A percentile compares a stretch with the other conserved stretches of the same genome.
Conservation (phyloP, 2,329 filamentous ascomycete species). For the Escovopsis sp. region DNA sequence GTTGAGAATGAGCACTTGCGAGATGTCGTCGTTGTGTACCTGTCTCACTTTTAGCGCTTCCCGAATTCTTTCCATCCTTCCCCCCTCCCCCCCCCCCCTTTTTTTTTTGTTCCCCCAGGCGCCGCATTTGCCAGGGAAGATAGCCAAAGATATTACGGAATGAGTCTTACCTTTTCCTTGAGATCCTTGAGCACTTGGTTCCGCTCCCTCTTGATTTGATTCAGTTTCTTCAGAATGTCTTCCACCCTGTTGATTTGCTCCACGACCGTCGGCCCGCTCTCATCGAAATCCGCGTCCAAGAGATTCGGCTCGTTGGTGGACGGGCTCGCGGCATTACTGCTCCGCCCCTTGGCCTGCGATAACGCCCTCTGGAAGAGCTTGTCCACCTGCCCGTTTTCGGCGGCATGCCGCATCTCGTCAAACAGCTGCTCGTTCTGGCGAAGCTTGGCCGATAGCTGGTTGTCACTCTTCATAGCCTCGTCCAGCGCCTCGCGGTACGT, state of each 20-base stretch:
- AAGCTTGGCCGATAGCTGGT: slow-evolving; percentile 67
- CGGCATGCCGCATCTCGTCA: slow-evolving; percentile 86
- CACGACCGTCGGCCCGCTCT: slow-evolving; percentile 63
- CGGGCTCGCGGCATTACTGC: slow-evolving; percentile 46
- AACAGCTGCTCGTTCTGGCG: slow-evolving; percentile 80
- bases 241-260: slow-evolving; percentile 86
- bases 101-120: too few species aligned
- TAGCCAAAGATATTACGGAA: background rate
- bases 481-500: slow-evolving; percentile 82
- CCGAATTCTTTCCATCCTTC: too few species aligned
- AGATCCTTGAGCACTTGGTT: slow-evolving; percentile 89
- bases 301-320: slow-evolving; percentile 56
- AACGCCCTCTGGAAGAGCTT: slow-evolving; percentile 79
- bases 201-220: slow-evolving; percentile 80
- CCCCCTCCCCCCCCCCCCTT: too few species aligned
- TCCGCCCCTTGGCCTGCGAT: slow-evolving; percentile 57
- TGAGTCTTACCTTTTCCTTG: slow-evolving; percentile 73
- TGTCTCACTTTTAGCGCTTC: slow-evolving; percentile 21
- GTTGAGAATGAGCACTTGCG: slow-evolving; percentile 91
- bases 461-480: slow-evolving; percentile 76
- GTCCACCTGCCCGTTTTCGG: slow-evolving; percentile 74
- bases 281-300: slow-evolving; percentile 83
- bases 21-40: slow-evolving; percentile 95
- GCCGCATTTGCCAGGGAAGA: too few species aligned
- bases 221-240: slow-evolving; percentile 79